phyloP scores from a whole-genome alignment of 1,139 yeast species.

The Nakaseomyces bracarensis region DNA sequence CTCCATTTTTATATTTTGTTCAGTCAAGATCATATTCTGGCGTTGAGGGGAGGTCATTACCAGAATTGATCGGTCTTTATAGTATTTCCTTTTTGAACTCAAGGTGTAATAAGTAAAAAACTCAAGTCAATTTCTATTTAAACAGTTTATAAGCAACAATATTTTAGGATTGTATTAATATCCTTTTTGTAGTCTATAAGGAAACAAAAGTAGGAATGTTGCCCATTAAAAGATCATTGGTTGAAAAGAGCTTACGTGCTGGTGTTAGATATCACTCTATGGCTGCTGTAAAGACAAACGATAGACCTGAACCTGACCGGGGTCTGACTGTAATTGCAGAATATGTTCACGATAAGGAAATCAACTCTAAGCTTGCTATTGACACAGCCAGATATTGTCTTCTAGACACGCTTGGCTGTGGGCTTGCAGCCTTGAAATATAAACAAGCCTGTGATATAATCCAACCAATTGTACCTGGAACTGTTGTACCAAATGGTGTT shows the following conservation, averaged over 20 bases:
- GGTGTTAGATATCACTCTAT: conserved; percentile 4
- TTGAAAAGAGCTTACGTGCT: background rate
- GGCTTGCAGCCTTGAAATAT: conserved; percentile 50
- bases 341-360: conserved; percentile 42
- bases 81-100: too few species aligned
- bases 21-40: too few species aligned
- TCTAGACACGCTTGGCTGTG: conserved; percentile 51
- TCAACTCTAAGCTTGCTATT: conserved; percentile 41
- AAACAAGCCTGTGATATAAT: conserved; percentile 42
- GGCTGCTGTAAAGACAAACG: conserved; percentile 12
- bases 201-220: too few species aligned
- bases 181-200: too few species aligned
- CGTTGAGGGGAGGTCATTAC: too few species aligned
- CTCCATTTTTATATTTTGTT: too few species aligned
- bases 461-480: conserved; percentile 50
- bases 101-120: too few species aligned
- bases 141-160: too few species aligned
- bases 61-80: too few species aligned
- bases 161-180: too few species aligned
- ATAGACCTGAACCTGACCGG: conserved; percentile 42
- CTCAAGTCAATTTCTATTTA: too few species aligned
- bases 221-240: background rate
- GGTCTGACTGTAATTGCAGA: conserved; percentile 43
- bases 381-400: conserved; percentile 49
- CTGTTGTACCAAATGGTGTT: conserved; percentile 46